These are phyloP conservation scores for Trichophyton benhamiae DNA, from an alignment of 2,329 filamentous ascomycete species.

Conservation along the genomic window DNA sequence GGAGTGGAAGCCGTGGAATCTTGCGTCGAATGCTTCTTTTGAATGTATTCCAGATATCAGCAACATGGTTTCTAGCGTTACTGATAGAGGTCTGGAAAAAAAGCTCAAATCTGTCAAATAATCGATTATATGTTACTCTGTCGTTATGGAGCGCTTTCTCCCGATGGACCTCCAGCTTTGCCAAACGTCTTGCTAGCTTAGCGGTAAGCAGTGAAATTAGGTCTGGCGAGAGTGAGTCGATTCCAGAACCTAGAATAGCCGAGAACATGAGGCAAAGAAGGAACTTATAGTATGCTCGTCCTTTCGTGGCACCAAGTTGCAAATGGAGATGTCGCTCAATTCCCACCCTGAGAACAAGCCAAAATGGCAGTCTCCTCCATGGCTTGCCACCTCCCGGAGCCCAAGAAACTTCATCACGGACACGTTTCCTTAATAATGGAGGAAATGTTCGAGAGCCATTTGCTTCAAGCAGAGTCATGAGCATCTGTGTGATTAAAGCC, in stretches of 20 bases:
- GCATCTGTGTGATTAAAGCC: slow-evolving; percentile 45
- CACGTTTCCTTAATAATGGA: slow-evolving; percentile 41
- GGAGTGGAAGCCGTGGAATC: slow-evolving; percentile 33
- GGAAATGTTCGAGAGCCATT: slow-evolving; percentile 34
- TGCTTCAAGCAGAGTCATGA: slow-evolving; percentile 49
- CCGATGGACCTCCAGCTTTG: slow-evolving; percentile 42
- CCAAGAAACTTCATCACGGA: slow-evolving; percentile 52
- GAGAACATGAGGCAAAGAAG: slow-evolving; percentile 41
- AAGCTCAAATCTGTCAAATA: slow-evolving; percentile 21
- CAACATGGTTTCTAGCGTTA: slow-evolving; percentile 21
- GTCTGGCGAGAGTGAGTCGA: slow-evolving; percentile 22
- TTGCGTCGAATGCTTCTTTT: slow-evolving; percentile 27
- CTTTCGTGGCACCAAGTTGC: slow-evolving; percentile 21
- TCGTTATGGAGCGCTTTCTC: slow-evolving; percentile 9
- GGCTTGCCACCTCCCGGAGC: slow-evolving; percentile 35
- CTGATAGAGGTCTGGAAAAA: slow-evolving; percentile 22
- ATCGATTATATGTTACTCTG: slow-evolving; percentile 15
- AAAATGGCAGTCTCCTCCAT: slow-evolving; percentile 52
- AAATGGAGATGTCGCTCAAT: slow-evolving; percentile 40
- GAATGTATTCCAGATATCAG: slow-evolving; percentile 30
- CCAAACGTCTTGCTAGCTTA: slow-evolving; percentile 47
- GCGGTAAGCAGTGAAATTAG: slow-evolving; percentile 31
- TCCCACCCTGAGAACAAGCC: slow-evolving; percentile 50
- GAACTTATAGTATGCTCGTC: slow-evolving; percentile 45
- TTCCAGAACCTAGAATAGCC: slow-evolving; percentile 34